Percentiles rank a stretch among this genome's conserved stretches.
These are phyloP conservation scores for Barbarea vulgaris DNA, from an alignment of 345 rosid species.

Conservation along the genomic window DNA sequence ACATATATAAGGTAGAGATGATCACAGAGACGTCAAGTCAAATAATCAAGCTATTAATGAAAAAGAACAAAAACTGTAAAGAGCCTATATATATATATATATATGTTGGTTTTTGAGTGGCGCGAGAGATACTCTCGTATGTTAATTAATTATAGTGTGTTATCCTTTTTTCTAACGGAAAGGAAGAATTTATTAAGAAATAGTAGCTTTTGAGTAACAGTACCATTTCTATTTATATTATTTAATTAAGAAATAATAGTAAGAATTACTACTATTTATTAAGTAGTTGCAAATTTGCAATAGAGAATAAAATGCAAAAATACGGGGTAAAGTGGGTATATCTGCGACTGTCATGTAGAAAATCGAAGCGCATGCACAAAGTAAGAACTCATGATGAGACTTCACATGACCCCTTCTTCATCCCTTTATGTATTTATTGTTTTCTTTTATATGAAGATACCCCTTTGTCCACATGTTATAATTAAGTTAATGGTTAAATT, in stretches of 20 bases:
- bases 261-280: neutral
- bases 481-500: neutral
- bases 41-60: neutral
- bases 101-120: conserved; percentile 33
- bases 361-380: conserved; percentile 46
- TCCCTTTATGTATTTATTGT: conserved; percentile 23
- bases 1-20: neutral
- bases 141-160: neutral
- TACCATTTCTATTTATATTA: neutral
- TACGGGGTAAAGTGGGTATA: conserved; percentile 24
- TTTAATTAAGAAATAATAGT: neutral
- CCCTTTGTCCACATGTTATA: conserved; percentile 7
- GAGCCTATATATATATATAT: too few relatives aligned
- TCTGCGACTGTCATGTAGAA: conserved; percentile 39
- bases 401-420: conserved; percentile 42
- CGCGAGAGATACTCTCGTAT: conserved; percentile 35
- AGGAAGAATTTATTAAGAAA: conserved; percentile 5
- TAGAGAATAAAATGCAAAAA: neutral
- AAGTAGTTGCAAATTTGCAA: neutral
- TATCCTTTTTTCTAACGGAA: neutral
- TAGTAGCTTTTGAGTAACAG: conserved; percentile 8
- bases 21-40: conserved; percentile 4
- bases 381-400: conserved; percentile 42
- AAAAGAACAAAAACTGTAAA: neutral
- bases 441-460: conserved; percentile 18